Percentiles rank a stretch among this genome's conserved stretches.
phyloP scores from a whole-genome alignment of 805 yeast genomes.

The Cyberlindnera lachancei region DNA sequence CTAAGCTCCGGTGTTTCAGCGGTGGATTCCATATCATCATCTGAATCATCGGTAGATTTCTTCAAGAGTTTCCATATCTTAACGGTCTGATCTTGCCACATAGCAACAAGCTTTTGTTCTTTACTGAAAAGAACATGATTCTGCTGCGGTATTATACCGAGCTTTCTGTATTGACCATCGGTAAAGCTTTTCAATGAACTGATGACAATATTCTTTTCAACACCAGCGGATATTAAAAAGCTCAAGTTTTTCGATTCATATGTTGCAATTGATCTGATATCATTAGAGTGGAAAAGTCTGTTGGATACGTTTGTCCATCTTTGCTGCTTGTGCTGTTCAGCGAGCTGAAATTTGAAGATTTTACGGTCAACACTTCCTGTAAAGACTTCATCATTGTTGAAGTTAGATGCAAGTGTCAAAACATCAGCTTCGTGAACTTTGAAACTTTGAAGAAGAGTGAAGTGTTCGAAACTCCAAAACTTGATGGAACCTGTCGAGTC shows the following conservation, averaged over 20 bases:
- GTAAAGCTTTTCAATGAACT: constrained; percentile 60
- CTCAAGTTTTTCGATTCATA: constrained; percentile 64
- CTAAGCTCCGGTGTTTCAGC: constrained; percentile 19
- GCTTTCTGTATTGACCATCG: constrained; percentile 63
- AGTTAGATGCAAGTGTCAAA: constrained; percentile 58
- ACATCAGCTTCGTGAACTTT: constrained; percentile 89
- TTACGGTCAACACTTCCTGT: constrained; percentile 93
- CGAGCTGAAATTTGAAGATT: constrained; percentile 53
- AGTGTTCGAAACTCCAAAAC: constrained; percentile 81
- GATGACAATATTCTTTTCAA: constrained; percentile 58
- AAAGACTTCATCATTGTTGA: constrained; percentile 56
- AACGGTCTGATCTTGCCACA: constrained; percentile 79
- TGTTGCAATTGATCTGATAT: constrained; percentile 68
- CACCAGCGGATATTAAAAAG: constrained; percentile 76
- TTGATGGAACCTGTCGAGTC: constrained; percentile 94
- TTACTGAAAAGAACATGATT: constrained; percentile 45
- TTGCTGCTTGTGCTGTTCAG: constrained; percentile 25
- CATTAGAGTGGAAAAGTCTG: constrained; percentile 79
- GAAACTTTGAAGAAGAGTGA: constrained; percentile 74
- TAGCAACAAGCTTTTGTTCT: constrained; percentile 44
- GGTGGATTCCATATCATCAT: constrained; percentile 10
- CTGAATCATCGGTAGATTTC: constrained; percentile 21
- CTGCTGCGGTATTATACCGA: constrained; percentile 54
- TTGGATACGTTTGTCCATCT: constrained; percentile 76
- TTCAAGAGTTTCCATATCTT: constrained; percentile 67